Base-by-base conservation (phyloP, 2,329 filamentous ascomycete genomes). In the Pseudopithomyces chartarum region DNA sequence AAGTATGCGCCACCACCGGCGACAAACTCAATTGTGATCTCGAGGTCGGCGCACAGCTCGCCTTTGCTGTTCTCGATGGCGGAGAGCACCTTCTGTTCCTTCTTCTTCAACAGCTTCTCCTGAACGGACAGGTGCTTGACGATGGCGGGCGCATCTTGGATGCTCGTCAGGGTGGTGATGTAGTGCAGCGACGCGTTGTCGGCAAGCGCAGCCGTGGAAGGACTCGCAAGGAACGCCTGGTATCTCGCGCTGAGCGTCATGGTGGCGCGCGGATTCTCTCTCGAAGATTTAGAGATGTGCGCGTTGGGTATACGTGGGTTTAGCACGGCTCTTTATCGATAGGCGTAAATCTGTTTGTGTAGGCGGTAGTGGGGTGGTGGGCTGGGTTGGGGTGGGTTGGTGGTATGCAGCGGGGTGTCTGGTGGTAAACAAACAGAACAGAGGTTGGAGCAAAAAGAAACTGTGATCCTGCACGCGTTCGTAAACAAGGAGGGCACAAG, bases 1-100 rank as follows among this genome's bases (percentile, higher is more conserved):
- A 98, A 84, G 79, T 95, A 98, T 62, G 89, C 85, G 62, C 92
- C 94, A 63, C 94, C 95, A 61, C 90, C 88, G 60, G 83, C 87
- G 55, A 88, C 74, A 75, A 99, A 97, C 73, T 96, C 90, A 46
- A 98, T 78, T 1, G 87, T 87, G 22, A 91, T 95, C 70, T 96
- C 90, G 46, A 92, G 82, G 77, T 98, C 93, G 57, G 91, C 73
- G 54, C 87, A 90, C 63, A 96, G 78, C 43, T 20, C n/a, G 11
- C 87, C 85, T 75, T 87, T 84, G 54, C 82, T 75, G 59, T 87
- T 87, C 73, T 97, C 90, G 52, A 98, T 84, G 23, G 85, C 81
- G 69, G 86, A 87, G 61, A 98, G 80, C 51, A 94, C 78, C 42
- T 89, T 88, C 76, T 97, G 87, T 65, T 88, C 87, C 79, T 91